phyloP scores from a whole-genome alignment of 2,329 filamentous ascomycete species.

The Sporothrix humicola region DNA sequence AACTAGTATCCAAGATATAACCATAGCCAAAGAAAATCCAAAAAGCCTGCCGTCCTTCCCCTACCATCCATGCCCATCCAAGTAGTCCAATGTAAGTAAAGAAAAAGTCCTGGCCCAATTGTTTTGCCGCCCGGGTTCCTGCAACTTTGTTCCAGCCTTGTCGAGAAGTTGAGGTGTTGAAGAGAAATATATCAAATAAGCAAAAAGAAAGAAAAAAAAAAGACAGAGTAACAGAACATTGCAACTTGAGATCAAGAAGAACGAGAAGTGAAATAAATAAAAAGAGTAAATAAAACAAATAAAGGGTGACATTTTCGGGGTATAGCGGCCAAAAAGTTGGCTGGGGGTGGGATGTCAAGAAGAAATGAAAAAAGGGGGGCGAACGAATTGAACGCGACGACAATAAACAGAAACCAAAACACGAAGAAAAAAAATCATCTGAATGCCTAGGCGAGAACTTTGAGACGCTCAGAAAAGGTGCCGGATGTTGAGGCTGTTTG shows the following conservation, averaged over 20 bases:
- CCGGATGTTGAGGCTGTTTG: conserved; percentile 58
- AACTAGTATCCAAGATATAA: neutral
- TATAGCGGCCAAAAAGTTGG: conserved; percentile 15
- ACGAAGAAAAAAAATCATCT: neutral
- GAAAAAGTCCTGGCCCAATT: conserved; percentile 9
- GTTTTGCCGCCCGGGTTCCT: neutral
- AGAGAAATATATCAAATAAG: neutral
- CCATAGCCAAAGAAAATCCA: conserved; percentile 14
- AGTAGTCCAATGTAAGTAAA: neutral
- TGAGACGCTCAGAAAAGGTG: conserved; percentile 52
- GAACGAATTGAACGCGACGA: neutral
- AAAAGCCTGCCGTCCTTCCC: conserved; percentile 7
- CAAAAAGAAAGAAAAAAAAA: neutral
- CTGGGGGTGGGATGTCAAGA: neutral
- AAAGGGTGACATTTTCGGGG: conserved; percentile 14
- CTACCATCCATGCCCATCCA: neutral
- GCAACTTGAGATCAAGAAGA: neutral
- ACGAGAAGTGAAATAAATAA: neutral
- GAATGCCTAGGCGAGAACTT: neutral
- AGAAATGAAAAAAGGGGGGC: neutral
- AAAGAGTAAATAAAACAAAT: neutral
- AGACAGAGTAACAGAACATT: neutral
- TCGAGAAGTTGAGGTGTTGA: neutral
- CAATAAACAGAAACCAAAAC: neutral
- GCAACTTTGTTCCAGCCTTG: neutral